These are phyloP conservation scores for Saccharomycopsis javanensis DNA, from an alignment of 805 yeast species.

Conservation along the genomic window DNA sequence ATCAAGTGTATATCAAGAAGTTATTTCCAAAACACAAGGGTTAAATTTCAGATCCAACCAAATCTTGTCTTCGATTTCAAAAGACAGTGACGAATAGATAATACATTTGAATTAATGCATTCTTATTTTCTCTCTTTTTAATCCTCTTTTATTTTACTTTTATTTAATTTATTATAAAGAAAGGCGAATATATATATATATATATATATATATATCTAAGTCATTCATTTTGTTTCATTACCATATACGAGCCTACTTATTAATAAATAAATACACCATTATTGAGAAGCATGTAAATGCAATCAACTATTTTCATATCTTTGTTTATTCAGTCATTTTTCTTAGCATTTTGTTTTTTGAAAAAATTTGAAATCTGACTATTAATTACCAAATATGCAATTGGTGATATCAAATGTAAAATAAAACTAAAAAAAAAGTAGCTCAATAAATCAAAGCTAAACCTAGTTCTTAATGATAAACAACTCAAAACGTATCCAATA, in stretches of 20 bases:
- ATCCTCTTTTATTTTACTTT: neutral
- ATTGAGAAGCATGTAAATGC: neutral
- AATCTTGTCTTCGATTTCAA: slow-evolving; percentile 38
- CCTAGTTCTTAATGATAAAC: slow-evolving; percentile 55
- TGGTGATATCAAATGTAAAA: slow-evolving; percentile 50
- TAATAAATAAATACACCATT: neutral
- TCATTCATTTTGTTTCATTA: neutral
- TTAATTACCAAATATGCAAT: slow-evolving; percentile 41
- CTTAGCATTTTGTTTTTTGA: slow-evolving; percentile 25
- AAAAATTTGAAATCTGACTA: slow-evolving; percentile 43
- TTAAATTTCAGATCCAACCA: slow-evolving; percentile 51
- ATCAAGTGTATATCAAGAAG: slow-evolving; percentile 53
- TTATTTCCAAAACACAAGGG: slow-evolving; percentile 60
- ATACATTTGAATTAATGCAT: neutral
- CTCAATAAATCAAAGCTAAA: slow-evolving; percentile 54
- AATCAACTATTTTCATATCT: neutral
- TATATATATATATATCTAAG: too few species aligned
- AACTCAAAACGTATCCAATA: slow-evolving; percentile 72
- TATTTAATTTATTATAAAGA: neutral
- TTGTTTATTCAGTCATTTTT: neutral
- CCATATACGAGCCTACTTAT: neutral
- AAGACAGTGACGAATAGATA: slow-evolving; percentile 21
- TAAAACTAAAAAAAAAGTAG: slow-evolving; percentile 39
- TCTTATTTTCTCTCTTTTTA: neutral
- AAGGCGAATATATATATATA: neutral